Conservation (phyloP, 805 yeast species). For the Barnettozyma siamensis region DNA sequence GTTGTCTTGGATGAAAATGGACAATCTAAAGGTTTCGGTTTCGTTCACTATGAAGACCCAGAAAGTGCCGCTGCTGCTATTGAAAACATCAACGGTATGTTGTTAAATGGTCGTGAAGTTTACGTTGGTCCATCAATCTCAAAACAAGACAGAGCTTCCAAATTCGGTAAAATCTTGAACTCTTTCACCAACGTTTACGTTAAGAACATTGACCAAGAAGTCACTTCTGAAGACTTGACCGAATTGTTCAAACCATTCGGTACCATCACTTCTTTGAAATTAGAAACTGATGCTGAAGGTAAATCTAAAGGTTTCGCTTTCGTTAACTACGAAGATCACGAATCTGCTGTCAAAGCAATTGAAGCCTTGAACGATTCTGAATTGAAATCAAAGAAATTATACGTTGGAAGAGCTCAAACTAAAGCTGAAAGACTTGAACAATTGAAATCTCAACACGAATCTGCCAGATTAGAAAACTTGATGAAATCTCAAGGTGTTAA, state of each 20-base stretch:
- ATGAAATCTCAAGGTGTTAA: constrained; percentile 96
- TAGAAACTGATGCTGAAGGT: constrained; percentile 74
- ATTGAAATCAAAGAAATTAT: constrained; percentile 76
- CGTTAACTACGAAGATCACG: constrained; percentile 85
- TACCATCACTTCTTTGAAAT: constrained; percentile 74
- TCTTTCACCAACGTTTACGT: constrained; percentile 94
- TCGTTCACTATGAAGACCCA: constrained; percentile 90
- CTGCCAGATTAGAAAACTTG: constrained; percentile 83
- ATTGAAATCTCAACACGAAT: constrained; percentile 91
- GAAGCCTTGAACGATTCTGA: constrained; percentile 87
- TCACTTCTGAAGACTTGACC: constrained; percentile 63
- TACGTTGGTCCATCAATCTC: constrained; percentile 92
- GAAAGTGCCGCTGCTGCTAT: constrained; percentile 94
- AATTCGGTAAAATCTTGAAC: constrained; percentile 83
- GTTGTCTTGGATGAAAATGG: constrained; percentile 94
- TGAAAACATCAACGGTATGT: constrained; percentile 97
- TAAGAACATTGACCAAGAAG: constrained; percentile 77
- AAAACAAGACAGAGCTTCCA: constrained; percentile 90
- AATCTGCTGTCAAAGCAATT: constrained; percentile 84
- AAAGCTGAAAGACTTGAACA: constrained; percentile 96
- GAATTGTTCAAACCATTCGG: constrained; percentile 72
- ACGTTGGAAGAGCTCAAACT: constrained; percentile 99
- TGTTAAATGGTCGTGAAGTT: constrained; percentile 91
- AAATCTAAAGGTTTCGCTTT: constrained; percentile 95
- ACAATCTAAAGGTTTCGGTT: constrained; percentile 91